A percentile compares a stretch with the other conserved stretches of the same genome.
Evolutionary conservation across 2,329 filamentous ascomycete genomes (phyloP).

Genomic region (Elsinoe batatas): DNA sequence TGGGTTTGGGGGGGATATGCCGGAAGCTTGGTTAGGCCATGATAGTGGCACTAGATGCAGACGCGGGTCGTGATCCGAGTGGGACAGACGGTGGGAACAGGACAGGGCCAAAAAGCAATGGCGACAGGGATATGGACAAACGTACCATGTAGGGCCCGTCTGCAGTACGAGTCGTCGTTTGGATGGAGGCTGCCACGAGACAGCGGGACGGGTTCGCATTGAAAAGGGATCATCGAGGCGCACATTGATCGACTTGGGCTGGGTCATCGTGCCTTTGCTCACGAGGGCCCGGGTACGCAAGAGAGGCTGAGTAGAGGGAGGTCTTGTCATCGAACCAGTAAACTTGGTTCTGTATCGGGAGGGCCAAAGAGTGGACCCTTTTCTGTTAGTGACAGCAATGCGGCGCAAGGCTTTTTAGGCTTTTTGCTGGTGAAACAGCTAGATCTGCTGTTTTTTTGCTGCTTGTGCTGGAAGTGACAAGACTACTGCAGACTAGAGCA

Average conservation of each 20-base stretch:
- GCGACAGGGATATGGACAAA: background rate
- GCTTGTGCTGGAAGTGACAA: background rate
- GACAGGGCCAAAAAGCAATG: background rate
- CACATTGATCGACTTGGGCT: background rate
- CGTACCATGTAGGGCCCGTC: slow-evolving; percentile 11
- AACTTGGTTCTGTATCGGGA: too few species aligned
- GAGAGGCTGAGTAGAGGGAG: slow-evolving; percentile 7
- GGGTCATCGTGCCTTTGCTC: too few species aligned
- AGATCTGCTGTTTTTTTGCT: background rate
- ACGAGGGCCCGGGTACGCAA: background rate
- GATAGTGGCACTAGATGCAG: background rate
- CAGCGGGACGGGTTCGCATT: slow-evolving; percentile 9
- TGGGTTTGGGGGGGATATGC: slow-evolving; percentile 1
- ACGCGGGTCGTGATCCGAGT: background rate
- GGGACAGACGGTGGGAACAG: background rate
- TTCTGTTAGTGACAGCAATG: background rate
- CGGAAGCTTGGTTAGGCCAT: slow-evolving; percentile 9
- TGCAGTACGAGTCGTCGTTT: background rate
- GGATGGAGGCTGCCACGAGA: slow-evolving; percentile 9
- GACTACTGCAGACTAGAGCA: background rate
- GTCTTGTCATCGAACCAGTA: slow-evolving; percentile 5
- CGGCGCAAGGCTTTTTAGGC: slow-evolving; percentile 9
- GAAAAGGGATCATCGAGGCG: background rate
- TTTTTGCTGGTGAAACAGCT: background rate
- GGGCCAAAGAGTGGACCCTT: background rate